A percentile compares a stretch with the other conserved stretches of the same genome.
phyloP scores from a whole-genome alignment of 257 asterid genomes.

The Solanum megistacrolobum region DNA sequence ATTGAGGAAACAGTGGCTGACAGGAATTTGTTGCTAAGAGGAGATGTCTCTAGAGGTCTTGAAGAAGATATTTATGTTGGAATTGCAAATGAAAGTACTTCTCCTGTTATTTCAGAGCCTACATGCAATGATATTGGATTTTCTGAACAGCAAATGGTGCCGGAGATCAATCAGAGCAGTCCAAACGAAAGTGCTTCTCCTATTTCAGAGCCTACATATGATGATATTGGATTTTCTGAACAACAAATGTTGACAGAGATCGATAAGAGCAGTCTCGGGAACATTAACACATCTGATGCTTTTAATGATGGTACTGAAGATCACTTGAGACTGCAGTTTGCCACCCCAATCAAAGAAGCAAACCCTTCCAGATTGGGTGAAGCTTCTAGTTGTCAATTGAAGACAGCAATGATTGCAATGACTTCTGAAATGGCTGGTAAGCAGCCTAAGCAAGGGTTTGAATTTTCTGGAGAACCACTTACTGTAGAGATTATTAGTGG shows the following conservation, averaged over 20 bases:
- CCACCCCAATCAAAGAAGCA: background rate
- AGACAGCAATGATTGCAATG: background rate
- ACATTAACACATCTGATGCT: background rate
- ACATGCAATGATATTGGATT: background rate
- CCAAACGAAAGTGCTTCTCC: background rate
- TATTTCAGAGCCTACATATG: background rate
- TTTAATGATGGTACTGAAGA: background rate
- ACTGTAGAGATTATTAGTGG: background rate
- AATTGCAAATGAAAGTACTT: background rate
- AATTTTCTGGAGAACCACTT: background rate
- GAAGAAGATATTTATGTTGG: background rate
- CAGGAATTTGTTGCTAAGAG: background rate
- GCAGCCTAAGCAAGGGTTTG: background rate
- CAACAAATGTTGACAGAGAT: background rate
- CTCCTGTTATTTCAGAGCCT: background rate
- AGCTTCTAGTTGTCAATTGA: background rate
- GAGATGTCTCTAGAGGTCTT: background rate
- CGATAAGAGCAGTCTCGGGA: background rate
- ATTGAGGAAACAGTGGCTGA: background rate
- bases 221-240: background rate
- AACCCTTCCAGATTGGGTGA: background rate
- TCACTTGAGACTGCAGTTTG: background rate
- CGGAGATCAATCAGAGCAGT: background rate
- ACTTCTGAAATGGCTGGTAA: background rate
- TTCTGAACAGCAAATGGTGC: background rate